A percentile compares a stretch with the other conserved stretches of the same genome.
phyloP scores from a whole-genome alignment of 2,329 filamentous ascomycete genomes.

The Trichoderma simmonsii region DNA sequence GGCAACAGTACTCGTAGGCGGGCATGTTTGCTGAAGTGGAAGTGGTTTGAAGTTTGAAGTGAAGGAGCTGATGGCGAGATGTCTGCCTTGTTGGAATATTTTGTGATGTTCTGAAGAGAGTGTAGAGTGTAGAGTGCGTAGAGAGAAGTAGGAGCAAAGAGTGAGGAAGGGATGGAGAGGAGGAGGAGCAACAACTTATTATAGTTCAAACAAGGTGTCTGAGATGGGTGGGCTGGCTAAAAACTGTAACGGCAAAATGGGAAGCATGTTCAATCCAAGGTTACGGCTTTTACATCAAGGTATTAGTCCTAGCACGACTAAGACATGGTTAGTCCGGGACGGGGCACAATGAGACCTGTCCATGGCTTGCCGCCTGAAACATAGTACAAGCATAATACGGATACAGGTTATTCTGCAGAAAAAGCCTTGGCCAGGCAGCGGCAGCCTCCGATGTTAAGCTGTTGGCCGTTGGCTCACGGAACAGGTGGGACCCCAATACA shows the following conservation, averaged over 20 bases:
- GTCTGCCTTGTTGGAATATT: neutral
- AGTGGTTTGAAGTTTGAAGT: neutral
- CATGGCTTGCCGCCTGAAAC: neutral
- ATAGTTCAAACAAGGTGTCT: conserved; percentile 13
- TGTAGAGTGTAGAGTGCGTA: neutral
- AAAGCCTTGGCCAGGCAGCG: neutral
- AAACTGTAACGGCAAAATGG: neutral
- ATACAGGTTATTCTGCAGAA: neutral
- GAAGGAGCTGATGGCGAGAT: neutral
- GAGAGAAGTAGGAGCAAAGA: neutral
- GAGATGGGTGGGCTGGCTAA: conserved; percentile 1
- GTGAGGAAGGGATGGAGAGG: neutral
- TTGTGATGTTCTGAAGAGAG: neutral
- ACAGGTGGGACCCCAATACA: neutral
- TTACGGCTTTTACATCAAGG: neutral
- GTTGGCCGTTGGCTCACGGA: neutral
- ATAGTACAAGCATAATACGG: neutral
- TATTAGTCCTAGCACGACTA: neutral
- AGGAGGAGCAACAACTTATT: conserved; percentile 6
- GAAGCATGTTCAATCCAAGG: neutral
- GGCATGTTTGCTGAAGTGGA: conserved; percentile 35
- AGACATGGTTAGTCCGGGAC: neutral
- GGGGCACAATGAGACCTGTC: neutral
- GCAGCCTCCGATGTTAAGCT: neutral
- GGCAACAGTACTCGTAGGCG: conserved; percentile 52